Base-by-base conservation (phyloP, 1,139 yeast species). In the Wickerhamomyces sp. region DNA sequence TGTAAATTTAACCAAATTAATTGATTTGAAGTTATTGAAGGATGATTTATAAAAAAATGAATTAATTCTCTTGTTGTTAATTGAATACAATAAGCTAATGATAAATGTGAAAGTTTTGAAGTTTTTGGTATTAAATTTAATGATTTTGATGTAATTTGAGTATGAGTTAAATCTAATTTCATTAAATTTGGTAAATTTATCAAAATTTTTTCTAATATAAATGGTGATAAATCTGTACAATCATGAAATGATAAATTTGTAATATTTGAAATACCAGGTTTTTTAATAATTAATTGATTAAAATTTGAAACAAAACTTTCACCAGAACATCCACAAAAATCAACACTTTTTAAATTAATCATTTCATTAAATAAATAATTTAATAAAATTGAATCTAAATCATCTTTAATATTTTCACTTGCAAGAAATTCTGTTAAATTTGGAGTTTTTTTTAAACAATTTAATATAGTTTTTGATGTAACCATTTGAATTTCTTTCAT, bases 401-500 rank as follows among this genome's bases (percentile, higher is more conserved):
- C 97, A 60, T 78, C 87, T 64, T 90, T 95, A 49, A 90, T 86
- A 56, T 86, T 85, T 62, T 90, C 97, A 51, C 86, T 78, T 2
- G 90, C 94, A 49, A 89, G 69, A 63, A 90, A 88, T 61, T 90
- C 96, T 27, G 78, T 67, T 45, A 90, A 66, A 54, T 85, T 83
- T 0, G 90, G 87, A 10, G 79, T 73, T 53, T 80, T 66, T 44
- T 68, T 63, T 36, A 90, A 69, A 45, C 89, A 87, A 34, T 75
- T 69, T 42, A 77, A 63, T 33, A 90, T 80, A 3, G 96, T 90
- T 30, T 72, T 67, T 40, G 84, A 73, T 0, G 96, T 90, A 38
- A 90, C 89, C 87, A 89, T 87, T 64, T 89, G 95, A 55, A 90
- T 90, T 64, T 87, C 95, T 63, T 80, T 83, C 66, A 87, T 90